Base-by-base conservation (phyloP, 129 eudicot species). In the Rutidosis leptorrhynchoides region DNA sequence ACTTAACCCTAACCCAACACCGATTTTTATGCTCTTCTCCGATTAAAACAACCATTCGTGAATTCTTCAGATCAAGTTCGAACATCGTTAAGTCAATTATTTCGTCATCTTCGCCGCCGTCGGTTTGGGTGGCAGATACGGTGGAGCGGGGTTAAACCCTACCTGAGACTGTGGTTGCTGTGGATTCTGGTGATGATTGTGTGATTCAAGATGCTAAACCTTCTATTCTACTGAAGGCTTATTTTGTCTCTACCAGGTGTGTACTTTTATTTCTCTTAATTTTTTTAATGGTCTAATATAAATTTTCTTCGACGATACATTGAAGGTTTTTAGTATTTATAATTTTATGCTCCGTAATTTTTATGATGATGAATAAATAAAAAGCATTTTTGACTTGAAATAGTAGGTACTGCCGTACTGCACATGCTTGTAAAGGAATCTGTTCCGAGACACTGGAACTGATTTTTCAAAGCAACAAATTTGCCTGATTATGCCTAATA, bases 161-260 rank as follows among this genome's bases (percentile, higher is more conserved):
- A 71, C 69, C 79, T 27, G 68, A 67, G 48, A 22, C 65, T 29
- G 52, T 63, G 7, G 73, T 75, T n/a, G 81, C 45, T 27, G 83
- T 49, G 12, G 82, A 77, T 17, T 67, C 70, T 20, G 74, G 54
- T 6, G 73, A 65, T 33, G 77, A 82, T 5, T 54, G 42, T 28
- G 33, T 77, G 22, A 64, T 28, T 33, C 81, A 78, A 64, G 92
- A 84, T 28, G 65, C 67, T 57, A 71, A 73, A 70, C 64, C 84
- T 24, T 22, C 83, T 56, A 87, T 90, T 79, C 90, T 90, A 43
- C 95, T 90, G 59, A 75, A 87, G 77, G 97, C 97, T 52, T 87
- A 73, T 79, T 87, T 90, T 64, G 84, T 87, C 88, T 90, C 97
- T 56, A 90, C 97, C 5, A 87, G 97, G 97, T 90, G 79, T 64